Base-by-base conservation (phyloP, 257 asterid species). In the Oldenlandia corymbosa region DNA sequence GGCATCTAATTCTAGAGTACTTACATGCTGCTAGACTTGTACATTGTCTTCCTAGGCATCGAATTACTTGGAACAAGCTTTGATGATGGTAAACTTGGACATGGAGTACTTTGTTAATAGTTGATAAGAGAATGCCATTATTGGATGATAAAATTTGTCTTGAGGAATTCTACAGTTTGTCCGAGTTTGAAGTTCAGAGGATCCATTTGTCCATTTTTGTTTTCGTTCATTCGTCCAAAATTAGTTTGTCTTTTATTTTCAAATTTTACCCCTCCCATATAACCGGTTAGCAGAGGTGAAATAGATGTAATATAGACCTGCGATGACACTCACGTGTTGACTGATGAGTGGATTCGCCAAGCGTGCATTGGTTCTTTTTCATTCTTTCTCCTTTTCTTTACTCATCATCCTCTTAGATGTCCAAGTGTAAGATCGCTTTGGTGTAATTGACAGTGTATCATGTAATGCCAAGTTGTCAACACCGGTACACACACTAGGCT, bases 381-480 rank as follows among this genome's bases (percentile, higher is more conserved):
- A 5, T 31, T 7, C 1, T 30, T 10, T 1, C 31, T 31, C 24
- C 16, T 6, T 10, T 16, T 32, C 14, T 43, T 26, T 31, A 53
- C 12, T 16, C 37, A 4, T 27, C 6, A 34, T 4, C 39, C 9
- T 34, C 39, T 34, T 34, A 34, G 9, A 34, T 34, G 4, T 34
- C 39, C 4, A 34, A 34, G 39, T 34, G 9, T 34, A 34, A 34
- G 39, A 34, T 34, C 39, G 9, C 4, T 34, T 34, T 34, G 39
- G 39, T 3, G 39, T 34, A 34, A 34, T 3, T 9, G 39, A 66
- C 62, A 54, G 13, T 18, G 9, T 23, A 64, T 18, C 48, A 65
- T 54, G 18, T 53, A 58, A 66, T 28, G 63, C 55, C 63, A 65
- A 24, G n/a, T n/a, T n/a, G n/a, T n/a, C n/a, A n/a, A n/a, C n/a